These are phyloP conservation scores for Xylogone sp. DNA, from an alignment of 2,329 filamentous ascomycete species.

Conservation along the genomic window DNA sequence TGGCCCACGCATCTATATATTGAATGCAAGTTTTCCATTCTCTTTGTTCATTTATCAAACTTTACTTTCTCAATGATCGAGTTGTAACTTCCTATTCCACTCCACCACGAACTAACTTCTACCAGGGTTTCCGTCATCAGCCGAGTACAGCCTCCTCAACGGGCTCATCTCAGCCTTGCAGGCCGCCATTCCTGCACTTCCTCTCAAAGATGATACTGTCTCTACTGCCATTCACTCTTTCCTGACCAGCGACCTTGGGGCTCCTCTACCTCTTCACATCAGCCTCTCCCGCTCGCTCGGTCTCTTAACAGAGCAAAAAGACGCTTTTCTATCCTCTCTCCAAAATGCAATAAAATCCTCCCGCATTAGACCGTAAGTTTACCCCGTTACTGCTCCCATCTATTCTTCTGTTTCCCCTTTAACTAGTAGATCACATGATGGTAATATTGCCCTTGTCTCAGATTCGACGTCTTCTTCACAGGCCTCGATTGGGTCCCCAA, in stretches of 20 bases:
- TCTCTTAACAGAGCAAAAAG: constrained; percentile 69
- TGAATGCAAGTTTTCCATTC: constrained; percentile 65
- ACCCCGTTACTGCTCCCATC: not conserved
- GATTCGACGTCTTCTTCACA: constrained; percentile 31
- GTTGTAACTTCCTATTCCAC: too few species aligned
- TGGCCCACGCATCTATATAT: constrained; percentile 94
- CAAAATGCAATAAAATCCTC: constrained; percentile 37
- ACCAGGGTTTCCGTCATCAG: too few species aligned
- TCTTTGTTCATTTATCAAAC: not conserved
- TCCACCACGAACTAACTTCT: too few species aligned
- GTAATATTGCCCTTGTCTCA: constrained; percentile 7
- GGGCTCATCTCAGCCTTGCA: constrained; percentile 37
- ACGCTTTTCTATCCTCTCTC: constrained; percentile 59
- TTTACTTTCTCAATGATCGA: too few species aligned
- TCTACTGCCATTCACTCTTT: constrained; percentile 55
- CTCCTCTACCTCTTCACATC: constrained; percentile 79
- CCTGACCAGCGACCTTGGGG: constrained; percentile 72
- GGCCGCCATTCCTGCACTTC: constrained; percentile 3
- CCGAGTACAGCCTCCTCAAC: constrained; percentile 32
- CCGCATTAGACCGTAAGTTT: constrained; percentile 39
- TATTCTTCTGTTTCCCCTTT: not conserved
- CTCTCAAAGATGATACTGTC: too few species aligned
- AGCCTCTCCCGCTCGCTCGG: constrained; percentile 81
- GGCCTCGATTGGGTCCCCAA: constrained; percentile 63
- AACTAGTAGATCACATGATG: constrained; percentile 6